A percentile compares a stretch with the other conserved stretches of the same genome.
phyloP scores from a whole-genome alignment of 371 early-diverging fungal genomes.

The Circinella minor region DNA sequence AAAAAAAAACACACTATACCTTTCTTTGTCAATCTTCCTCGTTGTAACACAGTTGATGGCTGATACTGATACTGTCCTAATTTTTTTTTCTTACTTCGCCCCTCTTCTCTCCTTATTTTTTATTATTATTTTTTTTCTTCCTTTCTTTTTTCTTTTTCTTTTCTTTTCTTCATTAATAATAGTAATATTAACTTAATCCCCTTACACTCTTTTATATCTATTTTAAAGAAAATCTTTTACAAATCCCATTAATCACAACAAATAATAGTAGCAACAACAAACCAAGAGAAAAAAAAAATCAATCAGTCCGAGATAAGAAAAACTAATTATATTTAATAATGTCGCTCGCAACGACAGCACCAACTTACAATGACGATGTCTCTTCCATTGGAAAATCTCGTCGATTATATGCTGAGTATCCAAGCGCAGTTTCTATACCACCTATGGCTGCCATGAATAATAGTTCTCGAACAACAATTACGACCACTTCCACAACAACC shows the following conservation, averaged over 20 bases:
- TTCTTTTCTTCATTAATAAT: background rate
- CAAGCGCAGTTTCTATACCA: conserved; percentile 3
- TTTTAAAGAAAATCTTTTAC: background rate
- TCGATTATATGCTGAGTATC: conserved; percentile 4
- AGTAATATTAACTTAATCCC: background rate
- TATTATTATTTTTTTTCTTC: background rate
- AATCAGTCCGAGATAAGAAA: no score
- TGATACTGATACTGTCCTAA: background rate
- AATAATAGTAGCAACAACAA: no score
- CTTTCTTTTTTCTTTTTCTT: background rate
- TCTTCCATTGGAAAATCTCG: background rate
- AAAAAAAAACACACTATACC: background rate
- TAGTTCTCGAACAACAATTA: background rate
- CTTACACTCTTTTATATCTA: background rate
- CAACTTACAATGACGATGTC: background rate
- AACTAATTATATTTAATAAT: background rate
- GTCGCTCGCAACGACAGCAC: background rate
- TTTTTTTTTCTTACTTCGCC: background rate
- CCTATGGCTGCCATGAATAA: conserved; percentile 13
- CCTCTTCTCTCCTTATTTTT: conserved; percentile 1
- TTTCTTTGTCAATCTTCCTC: background rate
- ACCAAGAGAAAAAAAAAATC: no score
- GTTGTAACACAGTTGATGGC: conserved; percentile 2
- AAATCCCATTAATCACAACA: no score
- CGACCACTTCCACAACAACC: background rate